Evolutionary conservation across 192 early-diverging fungal genomes (phyloP).

Genomic region (Kickxella alabastrina): DNA sequence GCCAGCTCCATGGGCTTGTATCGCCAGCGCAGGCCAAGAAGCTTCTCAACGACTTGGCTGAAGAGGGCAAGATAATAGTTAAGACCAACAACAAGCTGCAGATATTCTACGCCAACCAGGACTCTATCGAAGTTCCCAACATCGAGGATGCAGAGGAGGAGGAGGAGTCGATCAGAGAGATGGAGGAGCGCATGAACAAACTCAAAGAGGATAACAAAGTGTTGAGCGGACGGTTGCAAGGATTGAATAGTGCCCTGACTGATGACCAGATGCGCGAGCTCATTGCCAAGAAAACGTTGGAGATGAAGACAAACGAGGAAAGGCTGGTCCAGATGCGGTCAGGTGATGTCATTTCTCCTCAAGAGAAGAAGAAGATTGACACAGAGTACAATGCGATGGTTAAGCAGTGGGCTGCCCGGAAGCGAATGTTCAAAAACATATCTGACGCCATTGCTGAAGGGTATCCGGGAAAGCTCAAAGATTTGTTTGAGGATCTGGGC

Average conservation of each 20-base stretch:
- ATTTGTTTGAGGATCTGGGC: conserved; percentile 55
- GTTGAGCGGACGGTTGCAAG: conserved; percentile 15
- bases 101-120: conserved; percentile 39
- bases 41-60: conserved; percentile 41
- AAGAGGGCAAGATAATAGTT: conserved; percentile 28
- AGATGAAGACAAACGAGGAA: conserved; percentile 28
- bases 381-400: conserved; percentile 34
- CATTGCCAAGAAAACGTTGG: conserved; percentile 23
- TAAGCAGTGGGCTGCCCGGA: conserved; percentile 56
- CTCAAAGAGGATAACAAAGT: conserved; percentile 31
- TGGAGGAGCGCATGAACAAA: conserved; percentile 18
- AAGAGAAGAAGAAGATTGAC: conserved; percentile 32
- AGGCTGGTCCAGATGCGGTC: conserved; percentile 32
- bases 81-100: conserved; percentile 46
- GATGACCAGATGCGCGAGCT: conserved; percentile 46
- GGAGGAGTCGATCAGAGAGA: conserved; percentile 27
- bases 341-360: conserved; percentile 44
- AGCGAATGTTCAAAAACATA: conserved; percentile 57
- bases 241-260: conserved; percentile 28
- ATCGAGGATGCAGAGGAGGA: conserved; percentile 45
- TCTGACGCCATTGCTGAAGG: conserved; percentile 53
- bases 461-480: conserved; percentile 50
- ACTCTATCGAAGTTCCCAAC: conserved; percentile 28
- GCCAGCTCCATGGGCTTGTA: conserved; percentile 48
- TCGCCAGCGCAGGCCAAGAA: conserved; percentile 39